phyloP scores from a whole-genome alignment of 2,329 filamentous ascomycete species.

The Fusarium nanum region DNA sequence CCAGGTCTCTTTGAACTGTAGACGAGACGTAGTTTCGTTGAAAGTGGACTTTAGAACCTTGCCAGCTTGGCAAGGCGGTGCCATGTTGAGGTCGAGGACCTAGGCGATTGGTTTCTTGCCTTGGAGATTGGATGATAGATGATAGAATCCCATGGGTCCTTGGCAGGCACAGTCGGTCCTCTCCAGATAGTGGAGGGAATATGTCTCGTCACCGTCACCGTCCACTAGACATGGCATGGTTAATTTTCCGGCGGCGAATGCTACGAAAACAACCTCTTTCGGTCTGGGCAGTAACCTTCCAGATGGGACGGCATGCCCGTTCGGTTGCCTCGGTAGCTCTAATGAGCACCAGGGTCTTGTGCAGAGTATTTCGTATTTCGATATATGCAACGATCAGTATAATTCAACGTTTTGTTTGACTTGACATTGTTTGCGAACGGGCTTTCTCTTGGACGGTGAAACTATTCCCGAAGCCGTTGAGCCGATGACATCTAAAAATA shows the following conservation, averaged over 20 bases:
- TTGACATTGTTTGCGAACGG: constrained; percentile 2
- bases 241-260: constrained; percentile 26
- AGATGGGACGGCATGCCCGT: not conserved
- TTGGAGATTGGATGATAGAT: constrained; percentile 20
- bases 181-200: constrained; percentile 36
- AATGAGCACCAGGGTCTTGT: not conserved
- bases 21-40: constrained; percentile 31
- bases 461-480: constrained; percentile 21
- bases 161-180: constrained; percentile 15
- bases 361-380: not conserved
- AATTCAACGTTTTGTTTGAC: not conserved
- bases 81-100: constrained; percentile 30
- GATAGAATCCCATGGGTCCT: constrained; percentile 21
- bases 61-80: constrained; percentile 16
- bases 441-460: constrained; percentile 12
- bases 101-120: constrained; percentile 12
- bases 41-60: constrained; percentile 21
- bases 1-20: constrained; percentile 30
- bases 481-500: constrained; percentile 16
- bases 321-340: constrained; percentile 14
- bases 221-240: constrained; percentile 17
- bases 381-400: not conserved
- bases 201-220: not conserved
- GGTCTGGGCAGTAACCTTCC: constrained; percentile 11
- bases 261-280: constrained; percentile 17